A percentile compares a stretch with the other conserved stretches of the same genome.
Evolutionary conservation across 208 protist species (phyloP).

Genomic region (Blastocrithidia nonstop): DNA sequence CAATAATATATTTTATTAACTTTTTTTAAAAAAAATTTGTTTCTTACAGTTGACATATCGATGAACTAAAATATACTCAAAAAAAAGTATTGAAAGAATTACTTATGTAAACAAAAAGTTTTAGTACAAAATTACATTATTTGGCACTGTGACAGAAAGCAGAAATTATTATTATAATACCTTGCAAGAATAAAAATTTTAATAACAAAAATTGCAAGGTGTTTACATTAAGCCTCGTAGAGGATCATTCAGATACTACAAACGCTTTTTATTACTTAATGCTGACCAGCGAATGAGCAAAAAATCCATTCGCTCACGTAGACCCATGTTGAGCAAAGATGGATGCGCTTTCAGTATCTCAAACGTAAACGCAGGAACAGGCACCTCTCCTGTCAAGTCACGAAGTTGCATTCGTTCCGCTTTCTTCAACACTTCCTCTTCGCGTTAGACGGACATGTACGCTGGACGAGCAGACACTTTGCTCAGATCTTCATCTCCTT

Average conservation of each 20-base stretch:
- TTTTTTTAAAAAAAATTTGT: too few species aligned
- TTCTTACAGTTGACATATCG: too few species aligned
- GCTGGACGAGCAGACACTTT: constrained; percentile 12
- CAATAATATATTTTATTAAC: too few species aligned
- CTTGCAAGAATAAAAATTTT: too few species aligned
- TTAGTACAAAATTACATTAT: too few species aligned
- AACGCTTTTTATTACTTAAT: constrained; percentile 34
- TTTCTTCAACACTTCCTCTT: constrained; percentile 41
- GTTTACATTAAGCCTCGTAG: constrained; percentile 64
- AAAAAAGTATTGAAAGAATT: too few species aligned
- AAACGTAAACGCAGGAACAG: constrained; percentile 71
- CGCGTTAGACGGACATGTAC: constrained; percentile 44
- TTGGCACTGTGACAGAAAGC: too few species aligned
- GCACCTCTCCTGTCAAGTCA: constrained; percentile 60
- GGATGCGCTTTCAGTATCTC: constrained; percentile 68
- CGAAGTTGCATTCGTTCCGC: constrained; percentile 69
- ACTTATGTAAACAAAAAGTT: too few species aligned
- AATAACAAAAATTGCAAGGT: too few species aligned
- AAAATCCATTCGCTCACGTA: constrained; percentile 81
- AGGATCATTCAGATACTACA: constrained; percentile 63
- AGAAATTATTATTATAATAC: too few species aligned
- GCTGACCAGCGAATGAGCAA: constrained; percentile 50
- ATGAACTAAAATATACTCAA: too few species aligned
- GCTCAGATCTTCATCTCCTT: not conserved
- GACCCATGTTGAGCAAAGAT: constrained; percentile 61